Base-by-base conservation (phyloP, 2,329 filamentous ascomycete species). In the Alternaria burnsii region DNA sequence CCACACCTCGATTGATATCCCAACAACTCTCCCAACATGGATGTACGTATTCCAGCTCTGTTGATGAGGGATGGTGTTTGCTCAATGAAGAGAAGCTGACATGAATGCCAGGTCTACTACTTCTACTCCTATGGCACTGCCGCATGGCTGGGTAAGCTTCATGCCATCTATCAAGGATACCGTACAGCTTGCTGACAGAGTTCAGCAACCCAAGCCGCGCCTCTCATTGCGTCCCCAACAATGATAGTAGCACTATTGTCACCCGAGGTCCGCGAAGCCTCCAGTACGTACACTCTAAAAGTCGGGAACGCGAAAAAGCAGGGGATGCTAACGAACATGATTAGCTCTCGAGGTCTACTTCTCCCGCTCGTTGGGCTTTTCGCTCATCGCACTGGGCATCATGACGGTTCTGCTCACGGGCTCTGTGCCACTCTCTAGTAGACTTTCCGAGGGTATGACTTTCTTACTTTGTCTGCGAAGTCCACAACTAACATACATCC, bases 321-420 rank as follows among this genome's bases (percentile, higher is more conserved):
- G 34, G 12, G 5, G 18, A 12, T n/a, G 28, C 41, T 61, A 63
- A 65, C 32, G 4, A 16, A 12, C 0, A 7, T 3, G 42, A 50
- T 16, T 66, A 87, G 88, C 80, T 24, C 82, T 92, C 32, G 90
- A 93, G 77, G 79, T 86, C 57, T 94, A 94, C 83, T 89, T 94
- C 76, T 88, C 88, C 52, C 89, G 91, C 42, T 87, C 85, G 28
- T 84, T 93, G 1, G 91, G 90, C 64, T 81, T 94, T 58, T 81
- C 88, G 30, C 84, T 93, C 44, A 81, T 93, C 22, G 81, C 87
- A 10, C 79, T 94, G 28, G 88, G 87, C 32, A 72, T 88, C 7
- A 78, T 91, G 12, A 84, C 85, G n/a, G 79, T 93, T 38, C 82
- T 92, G 36, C 83, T 94, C 30, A 91, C 90, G 0, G 92, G 91